Conservation (phyloP, 129 eudicot genomes). For the Calendula officinalis region DNA sequence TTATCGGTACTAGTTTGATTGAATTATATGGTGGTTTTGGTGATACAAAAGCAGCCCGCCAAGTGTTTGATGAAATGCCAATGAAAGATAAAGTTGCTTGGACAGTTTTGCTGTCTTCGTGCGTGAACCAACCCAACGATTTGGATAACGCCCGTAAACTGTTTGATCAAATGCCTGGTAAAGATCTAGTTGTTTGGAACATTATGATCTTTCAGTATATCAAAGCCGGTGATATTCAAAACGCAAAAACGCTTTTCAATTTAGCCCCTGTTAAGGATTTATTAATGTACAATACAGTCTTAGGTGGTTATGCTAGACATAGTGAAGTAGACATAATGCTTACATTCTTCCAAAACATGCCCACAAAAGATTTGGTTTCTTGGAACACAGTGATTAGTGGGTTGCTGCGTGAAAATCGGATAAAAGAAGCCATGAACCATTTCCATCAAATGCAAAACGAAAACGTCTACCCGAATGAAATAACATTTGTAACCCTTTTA, state of each 20-base stretch:
- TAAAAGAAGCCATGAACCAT: constrained; percentile 39
- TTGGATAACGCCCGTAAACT: constrained; percentile 27
- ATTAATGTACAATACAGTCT: constrained; percentile 36
- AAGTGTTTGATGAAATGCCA: constrained; percentile 48
- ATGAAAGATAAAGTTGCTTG: constrained; percentile 48
- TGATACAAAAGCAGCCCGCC: constrained; percentile 28
- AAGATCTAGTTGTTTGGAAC: constrained; percentile 48
- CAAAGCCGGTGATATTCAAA: constrained; percentile 26
- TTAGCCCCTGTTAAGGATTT: constrained; percentile 31
- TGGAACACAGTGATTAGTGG: constrained; percentile 54
- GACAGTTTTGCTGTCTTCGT: constrained; percentile 45
- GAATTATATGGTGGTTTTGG: constrained; percentile 46
- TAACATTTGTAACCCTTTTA: constrained; percentile 38
- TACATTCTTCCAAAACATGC: constrained; percentile 28
- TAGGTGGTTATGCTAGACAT: constrained; percentile 38
- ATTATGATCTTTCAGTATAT: constrained; percentile 48
- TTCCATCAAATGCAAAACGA: constrained; percentile 36
- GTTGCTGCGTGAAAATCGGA: constrained; percentile 25
- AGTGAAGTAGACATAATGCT: constrained; percentile 20
- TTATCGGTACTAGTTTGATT: constrained; percentile 42
- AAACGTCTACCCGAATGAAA: constrained; percentile 34
- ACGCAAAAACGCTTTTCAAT: constrained; percentile 26
- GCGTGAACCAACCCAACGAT: constrained; percentile 20
- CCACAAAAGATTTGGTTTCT: constrained; percentile 46
- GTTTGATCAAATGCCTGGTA: constrained; percentile 32